Conservation (phyloP, 495 filamentous ascomycete genomes). For the Aspergillus sclerotiicarbonarius region DNA sequence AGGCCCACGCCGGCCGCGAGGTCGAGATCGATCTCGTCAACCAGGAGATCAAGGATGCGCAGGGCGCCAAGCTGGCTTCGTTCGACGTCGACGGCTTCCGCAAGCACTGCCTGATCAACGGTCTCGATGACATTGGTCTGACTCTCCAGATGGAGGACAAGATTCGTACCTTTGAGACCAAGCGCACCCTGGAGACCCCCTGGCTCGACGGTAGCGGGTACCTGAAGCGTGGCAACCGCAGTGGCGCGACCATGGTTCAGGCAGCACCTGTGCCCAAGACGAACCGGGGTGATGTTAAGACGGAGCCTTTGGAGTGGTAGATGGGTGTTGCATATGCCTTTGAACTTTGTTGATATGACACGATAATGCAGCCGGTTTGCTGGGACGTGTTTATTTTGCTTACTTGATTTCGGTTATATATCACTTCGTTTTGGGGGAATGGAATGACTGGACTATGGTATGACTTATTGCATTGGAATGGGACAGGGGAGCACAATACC, state of each 20-base stretch:
- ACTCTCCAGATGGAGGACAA: slow-evolving; percentile 90
- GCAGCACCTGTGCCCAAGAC: slow-evolving; percentile 85
- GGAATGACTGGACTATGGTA: neutral
- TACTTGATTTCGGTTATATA: slow-evolving; percentile 1
- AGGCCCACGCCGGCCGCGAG: slow-evolving; percentile 79
- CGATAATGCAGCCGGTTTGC: slow-evolving; percentile 4
- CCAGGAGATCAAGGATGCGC: slow-evolving; percentile 75
- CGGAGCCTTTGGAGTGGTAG: slow-evolving; percentile 92
- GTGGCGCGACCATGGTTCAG: slow-evolving; percentile 70
- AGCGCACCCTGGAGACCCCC: slow-evolving; percentile 73
- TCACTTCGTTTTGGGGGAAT: neutral
- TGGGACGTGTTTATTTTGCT: neutral
- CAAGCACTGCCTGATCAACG: slow-evolving; percentile 92
- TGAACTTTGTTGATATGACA: slow-evolving; percentile 7
- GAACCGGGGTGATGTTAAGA: slow-evolving; percentile 80
- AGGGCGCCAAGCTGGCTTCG: slow-evolving; percentile 65
- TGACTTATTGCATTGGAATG: neutral
- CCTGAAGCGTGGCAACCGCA: slow-evolving; percentile 64
- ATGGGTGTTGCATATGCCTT: neutral
- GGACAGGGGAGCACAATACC: neutral
- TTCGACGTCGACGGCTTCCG: slow-evolving; percentile 92
- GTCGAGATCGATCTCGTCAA: slow-evolving; percentile 88
- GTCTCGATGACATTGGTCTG: slow-evolving; percentile 92
- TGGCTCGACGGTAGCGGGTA: slow-evolving; percentile 93
- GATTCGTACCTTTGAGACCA: slow-evolving; percentile 79